Evolutionary conservation across 129 eudicot species (phyloP).

Genomic region (Daucus carota): DH1_v3.0 NC_030381.2:47262001-47262500

Average conservation of each 20-base stretch:
- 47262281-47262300: conserved; percentile 37
- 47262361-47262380: background rate
- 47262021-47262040: too few relatives aligned
- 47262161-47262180: background rate
- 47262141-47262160: background rate
- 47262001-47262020: background rate
- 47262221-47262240: background rate
- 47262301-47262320: conserved; percentile 40
- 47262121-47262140: background rate
- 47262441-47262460: background rate
- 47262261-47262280: conserved; percentile 30
- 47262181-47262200: background rate
- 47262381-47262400: background rate
- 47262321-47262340: conserved; percentile 11
- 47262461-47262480: background rate
- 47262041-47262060: background rate
- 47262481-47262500: background rate
- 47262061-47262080: background rate
- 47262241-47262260: conserved; percentile 30
- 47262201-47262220: background rate
- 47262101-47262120: too few relatives aligned
- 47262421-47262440: background rate
- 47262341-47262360: background rate
- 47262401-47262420: background rate
- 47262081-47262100: too few relatives aligned